Conservation (phyloP, 164 flowering plant species). For the Macadamia tetraphylla region DNA sequence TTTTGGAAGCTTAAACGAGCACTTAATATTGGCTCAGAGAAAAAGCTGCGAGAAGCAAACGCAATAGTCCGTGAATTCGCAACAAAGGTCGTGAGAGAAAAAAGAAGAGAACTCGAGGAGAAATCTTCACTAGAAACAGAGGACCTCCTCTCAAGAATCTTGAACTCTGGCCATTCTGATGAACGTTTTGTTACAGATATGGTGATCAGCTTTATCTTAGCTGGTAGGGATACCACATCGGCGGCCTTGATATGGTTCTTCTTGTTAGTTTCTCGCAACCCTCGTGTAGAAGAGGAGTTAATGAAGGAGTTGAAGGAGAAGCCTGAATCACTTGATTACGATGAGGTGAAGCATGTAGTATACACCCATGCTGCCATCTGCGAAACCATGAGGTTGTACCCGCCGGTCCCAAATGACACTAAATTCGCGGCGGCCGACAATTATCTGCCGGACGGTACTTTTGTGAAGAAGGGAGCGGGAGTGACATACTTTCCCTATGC, state of each 20-base stretch:
- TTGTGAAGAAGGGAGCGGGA: slow-evolving; percentile 24
- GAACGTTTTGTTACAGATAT: slow-evolving; percentile 21
- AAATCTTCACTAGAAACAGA: slow-evolving; percentile 7
- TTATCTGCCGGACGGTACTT: slow-evolving; percentile 25
- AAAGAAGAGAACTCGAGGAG: slow-evolving; percentile 3
- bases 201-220: slow-evolving; percentile 39
- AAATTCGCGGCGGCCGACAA: slow-evolving; percentile 21
- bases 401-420: slow-evolving; percentile 27
- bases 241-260: slow-evolving; percentile 48
- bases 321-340: slow-evolving; percentile 14
- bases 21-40: slow-evolving; percentile 35
- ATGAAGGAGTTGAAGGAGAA: slow-evolving; percentile 22
- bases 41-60: slow-evolving; percentile 11
- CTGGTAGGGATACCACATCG: slow-evolving; percentile 49
- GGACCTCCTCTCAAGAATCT: slow-evolving; percentile 11
- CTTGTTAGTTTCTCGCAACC: slow-evolving; percentile 28
- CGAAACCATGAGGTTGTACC: slow-evolving; percentile 32
- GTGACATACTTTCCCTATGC: slow-evolving; percentile 27
- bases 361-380: slow-evolving; percentile 31
- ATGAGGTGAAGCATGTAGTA: slow-evolving; percentile 29
- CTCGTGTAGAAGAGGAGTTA: slow-evolving; percentile 26
- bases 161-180: slow-evolving; percentile 10
- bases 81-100: slow-evolving; percentile 6
- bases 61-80: slow-evolving; percentile 14
- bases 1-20: slow-evolving; percentile 23